Evolutionary conservation across 108 stramenopile species (phyloP).

Genomic region (Bacterosira constricta): DNA sequence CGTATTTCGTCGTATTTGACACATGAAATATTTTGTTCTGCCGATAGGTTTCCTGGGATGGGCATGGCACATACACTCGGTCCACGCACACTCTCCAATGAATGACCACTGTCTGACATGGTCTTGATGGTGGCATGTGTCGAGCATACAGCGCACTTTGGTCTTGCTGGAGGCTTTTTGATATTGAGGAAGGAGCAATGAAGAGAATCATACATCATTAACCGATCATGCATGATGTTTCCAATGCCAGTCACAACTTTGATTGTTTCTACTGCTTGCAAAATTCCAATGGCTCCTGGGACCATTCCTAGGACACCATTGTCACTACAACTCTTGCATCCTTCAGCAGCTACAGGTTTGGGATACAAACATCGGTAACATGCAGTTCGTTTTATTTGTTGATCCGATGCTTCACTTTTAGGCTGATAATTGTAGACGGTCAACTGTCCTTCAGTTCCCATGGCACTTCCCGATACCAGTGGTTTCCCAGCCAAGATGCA

Average conservation of each 20-base stretch:
- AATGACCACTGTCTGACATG: slow-evolving; percentile 65
- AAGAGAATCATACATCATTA: slow-evolving; percentile 82
- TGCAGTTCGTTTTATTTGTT: slow-evolving; percentile 23
- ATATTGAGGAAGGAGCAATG: slow-evolving; percentile 75
- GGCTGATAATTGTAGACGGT: slow-evolving; percentile 75
- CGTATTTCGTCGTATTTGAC: slow-evolving; percentile 53
- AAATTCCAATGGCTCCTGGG: slow-evolving; percentile 91
- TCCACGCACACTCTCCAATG: slow-evolving; percentile 61
- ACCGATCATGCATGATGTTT: slow-evolving; percentile 67
- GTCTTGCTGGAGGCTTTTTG: slow-evolving; percentile 68
- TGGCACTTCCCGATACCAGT: slow-evolving; percentile 88
- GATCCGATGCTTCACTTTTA: background rate
- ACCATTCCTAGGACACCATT: slow-evolving; percentile 90
- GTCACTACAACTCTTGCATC: slow-evolving; percentile 80
- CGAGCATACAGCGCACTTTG: slow-evolving; percentile 77
- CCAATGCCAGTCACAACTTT: slow-evolving; percentile 87
- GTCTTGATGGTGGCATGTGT: slow-evolving; percentile 59
- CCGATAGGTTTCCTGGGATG: background rate
- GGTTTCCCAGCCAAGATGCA: slow-evolving; percentile 81
- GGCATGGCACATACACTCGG: slow-evolving; percentile 30
- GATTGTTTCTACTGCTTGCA: slow-evolving; percentile 91
- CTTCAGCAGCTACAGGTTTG: slow-evolving; percentile 62
- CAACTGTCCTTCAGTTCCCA: slow-evolving; percentile 87
- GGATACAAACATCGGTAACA: slow-evolving; percentile 93
- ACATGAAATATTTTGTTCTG: slow-evolving; percentile 50